Evolutionary conservation across 768 basidiomycete species (phyloP).

Genomic region (Pleurotus citrinopileatus): DNA sequence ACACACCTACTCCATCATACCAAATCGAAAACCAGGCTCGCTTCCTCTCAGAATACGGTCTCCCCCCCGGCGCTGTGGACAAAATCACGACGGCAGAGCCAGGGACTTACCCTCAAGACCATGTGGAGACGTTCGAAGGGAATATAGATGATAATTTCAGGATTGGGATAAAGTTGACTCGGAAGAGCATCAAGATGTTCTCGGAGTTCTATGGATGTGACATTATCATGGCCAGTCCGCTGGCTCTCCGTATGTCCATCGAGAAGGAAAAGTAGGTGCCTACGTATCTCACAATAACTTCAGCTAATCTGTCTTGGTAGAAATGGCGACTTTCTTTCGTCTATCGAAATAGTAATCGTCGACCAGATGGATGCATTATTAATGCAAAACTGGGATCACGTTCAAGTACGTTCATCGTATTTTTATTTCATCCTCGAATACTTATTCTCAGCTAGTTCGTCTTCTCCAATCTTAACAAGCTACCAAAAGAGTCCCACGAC

Average conservation of each 20-base stretch:
- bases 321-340: constrained; percentile 87
- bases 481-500: constrained; percentile 92
- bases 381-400: constrained; percentile 99
- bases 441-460: constrained; percentile 57
- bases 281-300: not conserved
- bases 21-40: constrained; percentile 89
- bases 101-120: constrained; percentile 82
- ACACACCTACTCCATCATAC: constrained; percentile 66
- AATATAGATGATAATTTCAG: constrained; percentile 96
- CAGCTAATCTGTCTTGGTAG: constrained; percentile 31
- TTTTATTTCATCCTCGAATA: not conserved
- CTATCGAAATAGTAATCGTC: constrained; percentile 86
- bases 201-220: constrained; percentile 90
- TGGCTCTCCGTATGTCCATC: constrained; percentile 86
- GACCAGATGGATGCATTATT: constrained; percentile 91
- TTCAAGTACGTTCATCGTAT: constrained; percentile 58
- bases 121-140: constrained; percentile 92
- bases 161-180: constrained; percentile 88
- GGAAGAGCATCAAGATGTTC: constrained; percentile 90
- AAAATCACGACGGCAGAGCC: constrained; percentile 72
- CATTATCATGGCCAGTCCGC: constrained; percentile 88
- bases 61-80: constrained; percentile 78
- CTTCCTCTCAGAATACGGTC: constrained; percentile 77
- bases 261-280: constrained; percentile 88
- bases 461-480: constrained; percentile 77